Percentiles rank a stretch among this genome's conserved stretches.
Evolutionary conservation across 345 rosid genomes (phyloP).

Genomic region (Populus simonii): DNA sequence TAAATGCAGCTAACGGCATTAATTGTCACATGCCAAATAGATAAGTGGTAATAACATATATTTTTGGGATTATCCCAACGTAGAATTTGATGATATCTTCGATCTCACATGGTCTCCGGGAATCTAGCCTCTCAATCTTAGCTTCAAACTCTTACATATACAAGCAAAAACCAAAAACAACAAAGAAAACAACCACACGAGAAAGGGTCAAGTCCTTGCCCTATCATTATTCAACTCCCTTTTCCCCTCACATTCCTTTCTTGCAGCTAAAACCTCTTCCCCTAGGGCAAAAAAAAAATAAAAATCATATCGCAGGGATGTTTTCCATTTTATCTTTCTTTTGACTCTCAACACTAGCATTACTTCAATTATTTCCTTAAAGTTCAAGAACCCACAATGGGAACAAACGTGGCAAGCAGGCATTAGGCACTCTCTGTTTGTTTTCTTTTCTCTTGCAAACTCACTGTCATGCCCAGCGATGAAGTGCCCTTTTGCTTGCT

Average conservation of each 20-base stretch:
- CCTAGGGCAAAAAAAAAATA: not conserved
- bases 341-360: conserved; percentile 18
- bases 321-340: conserved; percentile 1
- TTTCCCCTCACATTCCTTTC: not conserved
- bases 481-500: conserved; percentile 12
- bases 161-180: not conserved
- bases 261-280: not conserved
- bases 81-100: not conserved
- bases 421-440: not conserved
- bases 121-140: not conserved
- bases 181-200: not conserved
- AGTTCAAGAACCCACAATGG: conserved; percentile 10
- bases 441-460: not conserved
- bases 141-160: not conserved
- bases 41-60: not conserved
- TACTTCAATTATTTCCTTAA: conserved; percentile 20
- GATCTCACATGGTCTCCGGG: not conserved
- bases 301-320: not conserved
- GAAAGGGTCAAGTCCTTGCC: not conserved
- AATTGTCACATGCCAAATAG: not conserved
- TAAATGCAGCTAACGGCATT: not conserved
- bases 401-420: not conserved
- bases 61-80: not conserved
- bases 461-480: conserved; percentile 9
- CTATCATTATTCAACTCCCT: no score